Evolutionary conservation across 2,329 filamentous ascomycete genomes (phyloP), one percentile per base, ranked within the genome.

Genomic region (Blastomyces parvus): DNA sequence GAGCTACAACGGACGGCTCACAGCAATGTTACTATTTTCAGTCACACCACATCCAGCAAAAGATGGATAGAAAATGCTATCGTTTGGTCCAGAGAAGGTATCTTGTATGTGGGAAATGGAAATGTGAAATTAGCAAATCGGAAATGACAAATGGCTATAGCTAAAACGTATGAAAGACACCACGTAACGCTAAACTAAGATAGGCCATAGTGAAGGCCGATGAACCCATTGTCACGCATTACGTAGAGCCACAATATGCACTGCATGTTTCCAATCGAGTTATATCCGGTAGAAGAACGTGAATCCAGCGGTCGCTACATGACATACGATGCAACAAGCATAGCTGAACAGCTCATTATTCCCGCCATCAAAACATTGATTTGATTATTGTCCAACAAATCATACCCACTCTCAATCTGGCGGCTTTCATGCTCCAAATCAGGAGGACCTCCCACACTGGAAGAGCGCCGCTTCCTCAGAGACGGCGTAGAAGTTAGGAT

Each of bases 311-410:
- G 25, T 8, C 65, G 62, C 22, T 65, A 75, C 55, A 27, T 66
- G 36, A 68, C 58, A 66, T 72, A 75, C 50, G 71, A 67, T 1
- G 76, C 72, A 61, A 84, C 76, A 0, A 78, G 79, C 85, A 97
- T 95, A 4, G 87, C 89, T 4, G 87, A 84, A 22, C 91, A 67
- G 72, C 90, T 96, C 84, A 96, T 92, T 4, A 81, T 81, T 17
- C 85, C 82, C 0, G 93, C 92, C 93, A 97, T 97, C 63, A 93
- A 74, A 64, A 97, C 85, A 74, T 99, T 99, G 69, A 99, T 91
- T 62, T 90, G 89, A 74, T 99, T 99, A 75, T 99, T 99, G 75
- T 96, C 91, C 63, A 99, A 79, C 65, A 95, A 74, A 73, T 96
- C 84, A 78, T 81, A 60, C 73, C 86, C 91, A 68, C 80, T 88